phyloP scores from a whole-genome alignment of 257 asterid species.

The Nicotiana otophora region DNA sequence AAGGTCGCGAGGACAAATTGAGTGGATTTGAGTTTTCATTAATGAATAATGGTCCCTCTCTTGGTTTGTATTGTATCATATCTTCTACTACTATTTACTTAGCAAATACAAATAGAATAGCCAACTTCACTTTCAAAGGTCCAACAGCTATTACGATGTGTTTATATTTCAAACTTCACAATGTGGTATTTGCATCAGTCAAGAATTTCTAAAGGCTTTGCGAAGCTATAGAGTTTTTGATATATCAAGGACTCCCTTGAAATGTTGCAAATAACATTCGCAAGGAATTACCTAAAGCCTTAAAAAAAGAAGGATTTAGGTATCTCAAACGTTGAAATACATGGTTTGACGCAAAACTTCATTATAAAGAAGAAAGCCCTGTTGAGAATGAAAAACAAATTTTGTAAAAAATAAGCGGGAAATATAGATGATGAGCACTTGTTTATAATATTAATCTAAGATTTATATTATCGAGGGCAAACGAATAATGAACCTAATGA shows the following conservation, averaged over 20 bases:
- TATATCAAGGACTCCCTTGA: too few relatives aligned
- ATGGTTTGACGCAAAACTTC: neutral
- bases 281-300: neutral
- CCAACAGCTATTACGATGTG: too few relatives aligned
- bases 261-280: neutral
- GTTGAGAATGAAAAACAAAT: neutral
- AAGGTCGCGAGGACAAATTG: neutral
- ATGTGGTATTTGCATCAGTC: neutral
- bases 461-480: too few relatives aligned
- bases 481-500: neutral
- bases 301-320: neutral
- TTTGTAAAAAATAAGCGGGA: too few relatives aligned
- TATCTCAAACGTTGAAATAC: neutral
- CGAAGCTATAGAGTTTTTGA: neutral
- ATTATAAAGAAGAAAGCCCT: neutral
- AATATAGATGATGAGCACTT: neutral
- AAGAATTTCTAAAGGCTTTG: neutral
- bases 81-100: neutral
- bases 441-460: too few relatives aligned
- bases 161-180: neutral
- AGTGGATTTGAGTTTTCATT: neutral
- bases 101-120: too few relatives aligned
- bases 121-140: neutral
- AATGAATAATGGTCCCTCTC: neutral
- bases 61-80: neutral